Conservation (phyloP, 768 basidiomycete genomes). For the Trametes sanguinea region DNA sequence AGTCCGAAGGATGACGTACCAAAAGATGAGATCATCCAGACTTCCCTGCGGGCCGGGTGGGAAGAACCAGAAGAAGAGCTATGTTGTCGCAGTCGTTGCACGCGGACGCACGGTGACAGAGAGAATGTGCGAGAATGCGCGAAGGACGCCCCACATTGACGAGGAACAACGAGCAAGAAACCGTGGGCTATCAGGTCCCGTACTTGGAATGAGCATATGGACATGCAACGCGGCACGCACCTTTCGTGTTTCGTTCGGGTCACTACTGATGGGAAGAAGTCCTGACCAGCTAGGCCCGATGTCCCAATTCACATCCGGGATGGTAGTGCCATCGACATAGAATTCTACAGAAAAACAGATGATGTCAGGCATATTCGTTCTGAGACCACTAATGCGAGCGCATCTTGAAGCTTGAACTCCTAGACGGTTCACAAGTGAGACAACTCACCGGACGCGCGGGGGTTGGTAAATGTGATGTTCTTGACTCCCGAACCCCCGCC, state of each 20-base stretch:
- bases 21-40: conserved; percentile 60
- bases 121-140: neutral
- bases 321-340: conserved; percentile 63
- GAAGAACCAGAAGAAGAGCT: conserved; percentile 88
- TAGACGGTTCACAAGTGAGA: too few relatives aligned
- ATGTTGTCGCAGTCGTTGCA: neutral
- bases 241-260: conserved; percentile 65
- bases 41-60: conserved; percentile 75
- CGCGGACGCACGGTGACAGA: neutral
- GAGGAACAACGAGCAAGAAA: neutral
- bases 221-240: conserved; percentile 33
- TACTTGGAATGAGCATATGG: neutral
- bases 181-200: conserved; percentile 11
- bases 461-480: conserved; percentile 73
- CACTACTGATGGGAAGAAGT: conserved; percentile 65
- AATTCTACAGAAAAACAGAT: conserved; percentile 48
- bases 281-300: conserved; percentile 78
- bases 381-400: neutral
- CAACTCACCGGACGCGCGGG: conserved; percentile 54
- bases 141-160: neutral
- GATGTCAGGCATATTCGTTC: neutral
- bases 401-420: too few relatives aligned
- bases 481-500: conserved; percentile 36
- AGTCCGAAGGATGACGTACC: too few relatives aligned
- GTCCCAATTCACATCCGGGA: conserved; percentile 73